These are phyloP conservation scores for Stachybotrys echinatus DNA, from an alignment of 2,329 filamentous ascomycete species.

Conservation along the genomic window DNA sequence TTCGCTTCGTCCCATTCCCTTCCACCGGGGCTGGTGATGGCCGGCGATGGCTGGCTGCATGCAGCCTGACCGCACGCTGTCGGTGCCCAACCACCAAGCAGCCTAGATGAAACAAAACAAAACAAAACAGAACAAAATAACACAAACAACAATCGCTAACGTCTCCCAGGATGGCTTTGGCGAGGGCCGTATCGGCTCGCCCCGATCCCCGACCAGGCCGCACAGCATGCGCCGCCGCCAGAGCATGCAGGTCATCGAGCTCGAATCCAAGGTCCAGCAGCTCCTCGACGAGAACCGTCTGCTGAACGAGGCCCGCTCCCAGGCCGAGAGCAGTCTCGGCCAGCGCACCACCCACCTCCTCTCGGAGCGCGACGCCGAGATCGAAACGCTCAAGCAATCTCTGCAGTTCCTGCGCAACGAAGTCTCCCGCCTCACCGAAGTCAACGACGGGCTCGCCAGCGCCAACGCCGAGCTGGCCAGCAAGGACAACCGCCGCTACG, in stretches of 20 bases:
- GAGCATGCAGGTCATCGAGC: slow-evolving; percentile 93
- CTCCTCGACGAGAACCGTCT: slow-evolving; percentile 78
- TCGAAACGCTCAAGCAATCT: slow-evolving; percentile 73
- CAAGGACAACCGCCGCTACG: slow-evolving; percentile 69
- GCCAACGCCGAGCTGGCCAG: slow-evolving; percentile 72
- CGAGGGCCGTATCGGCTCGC: slow-evolving; percentile 79
- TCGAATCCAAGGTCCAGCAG: slow-evolving; percentile 81
- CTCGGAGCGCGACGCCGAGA: slow-evolving; percentile 79
- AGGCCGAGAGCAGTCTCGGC: slow-evolving; percentile 61
- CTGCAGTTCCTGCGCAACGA: slow-evolving; percentile 79
- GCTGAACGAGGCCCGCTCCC: slow-evolving; percentile 66
- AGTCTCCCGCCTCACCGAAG: slow-evolving; percentile 71
- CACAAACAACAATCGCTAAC: background rate
- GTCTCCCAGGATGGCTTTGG: slow-evolving; percentile 78
- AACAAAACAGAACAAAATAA: background rate
- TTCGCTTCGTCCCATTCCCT: background rate
- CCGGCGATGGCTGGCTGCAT: too few relatives aligned
- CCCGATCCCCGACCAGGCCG: slow-evolving; percentile 86
- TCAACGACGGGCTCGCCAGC: slow-evolving; percentile 74
- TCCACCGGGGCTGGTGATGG: too few relatives aligned
- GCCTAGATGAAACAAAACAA: background rate
- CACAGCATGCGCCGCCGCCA: slow-evolving; percentile 95
- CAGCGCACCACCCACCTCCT: slow-evolving; percentile 65
- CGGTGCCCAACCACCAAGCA: background rate
- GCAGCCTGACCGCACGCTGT: background rate